Percentiles rank a stretch among this genome's conserved stretches.
Evolutionary conservation across 2,329 filamentous ascomycete species (phyloP).

Genomic region (Epichloe baconii): DNA sequence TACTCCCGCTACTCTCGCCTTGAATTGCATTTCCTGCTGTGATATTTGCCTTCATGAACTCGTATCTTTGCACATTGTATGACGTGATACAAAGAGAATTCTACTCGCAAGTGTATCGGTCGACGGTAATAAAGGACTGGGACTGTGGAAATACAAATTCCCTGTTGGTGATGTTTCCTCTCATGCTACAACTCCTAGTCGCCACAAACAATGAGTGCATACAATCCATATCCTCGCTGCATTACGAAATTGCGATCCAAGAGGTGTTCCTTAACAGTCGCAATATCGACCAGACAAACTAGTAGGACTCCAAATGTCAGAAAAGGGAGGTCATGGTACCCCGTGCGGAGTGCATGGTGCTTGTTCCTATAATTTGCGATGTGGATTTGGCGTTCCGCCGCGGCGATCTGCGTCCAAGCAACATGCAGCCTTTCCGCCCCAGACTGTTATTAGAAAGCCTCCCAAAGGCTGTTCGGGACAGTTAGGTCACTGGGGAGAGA

Average conservation of each 20-base stretch:
- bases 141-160: too few relatives aligned
- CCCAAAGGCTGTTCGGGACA: too few relatives aligned
- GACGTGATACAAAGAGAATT: neutral
- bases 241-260: too few relatives aligned
- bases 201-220: too few relatives aligned
- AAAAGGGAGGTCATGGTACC: too few relatives aligned
- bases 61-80: neutral
- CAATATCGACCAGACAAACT: too few relatives aligned
- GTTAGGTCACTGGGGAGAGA: neutral
- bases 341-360: neutral
- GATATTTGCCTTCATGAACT: neutral
- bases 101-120: neutral
- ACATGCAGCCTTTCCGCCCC: neutral
- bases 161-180: neutral
- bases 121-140: neutral
- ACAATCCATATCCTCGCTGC: too few relatives aligned
- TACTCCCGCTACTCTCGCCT: slow-evolving; percentile 1
- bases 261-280: too few relatives aligned
- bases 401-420: too few relatives aligned
- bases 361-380: neutral
- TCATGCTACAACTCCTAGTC: neutral
- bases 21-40: neutral
- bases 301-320: too few relatives aligned
- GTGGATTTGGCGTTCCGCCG: neutral
- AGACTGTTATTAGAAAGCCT: neutral